Evolutionary conservation across 202 grass and related monocot genomes (phyloP), one percentile per base, ranked within the genome.

Genomic region (Panicum hallii): DNA sequence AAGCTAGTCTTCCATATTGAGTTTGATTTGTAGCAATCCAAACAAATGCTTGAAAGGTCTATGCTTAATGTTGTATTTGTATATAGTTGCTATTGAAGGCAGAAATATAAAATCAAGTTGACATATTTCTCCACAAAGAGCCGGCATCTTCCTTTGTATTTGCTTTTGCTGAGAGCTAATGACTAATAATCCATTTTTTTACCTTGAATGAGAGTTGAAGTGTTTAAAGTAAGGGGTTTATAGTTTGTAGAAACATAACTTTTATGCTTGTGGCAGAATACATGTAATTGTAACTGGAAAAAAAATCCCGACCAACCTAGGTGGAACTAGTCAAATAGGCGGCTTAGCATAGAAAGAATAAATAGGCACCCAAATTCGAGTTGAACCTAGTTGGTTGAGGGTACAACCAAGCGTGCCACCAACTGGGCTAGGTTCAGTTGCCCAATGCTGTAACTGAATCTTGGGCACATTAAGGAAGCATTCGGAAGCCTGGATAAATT

Each of bases 61-160:
- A 30, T 79, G 61, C 40, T 77, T 47, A 44, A 49, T 53, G 34
- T 81, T 86, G 46, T 50, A 68, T 52, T 81, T 86, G 46, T 50
- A 68, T 52, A 68, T 63, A 52, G 15, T 67, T 75, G 11, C 76
- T 44, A 60, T 28, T 36, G 41, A 80, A 82, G 1, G 60, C 7
- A 10, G 65, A 63, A 48, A 69, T 68, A 60, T 57, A 72, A 84
- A 58, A 72, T 20, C 60, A 88, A 5, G 16, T 12, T 61, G 41
- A 75, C 26, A 32, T 74, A 32, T 79, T 89, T 15, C 22, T 72
- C 40, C 60, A 19, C 63, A 44, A n/a, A 80, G 46, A 64, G 1
- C 16, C 4, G 6, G 10, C 40, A 41, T 46, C 19, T 71, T 71
- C 12, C 7, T 42, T 85, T 69, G 10, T 57, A 20, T 84, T 40